Evolutionary conservation across 2,329 filamentous ascomycete species (phyloP), one percentile per base, ranked within the genome.

Genomic region (Aaosphaeria pasadenensis): DNA sequence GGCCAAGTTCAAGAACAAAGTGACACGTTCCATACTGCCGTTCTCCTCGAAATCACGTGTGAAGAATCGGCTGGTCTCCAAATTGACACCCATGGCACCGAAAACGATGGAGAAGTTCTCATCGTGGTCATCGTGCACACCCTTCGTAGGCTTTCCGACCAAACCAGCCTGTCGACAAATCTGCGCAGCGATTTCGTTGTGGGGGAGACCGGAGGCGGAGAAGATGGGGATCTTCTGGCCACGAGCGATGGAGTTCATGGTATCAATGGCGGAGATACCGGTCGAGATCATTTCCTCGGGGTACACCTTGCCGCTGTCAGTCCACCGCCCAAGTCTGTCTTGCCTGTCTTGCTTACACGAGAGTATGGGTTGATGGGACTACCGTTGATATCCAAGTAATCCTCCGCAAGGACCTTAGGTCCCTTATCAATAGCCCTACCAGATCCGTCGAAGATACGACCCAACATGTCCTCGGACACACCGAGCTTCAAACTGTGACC

Each of bases 61-160:
- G 80, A 99, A 99, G 84, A 99, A 99, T 63, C 94, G 88, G 64
- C 88, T 89, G 31, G 94, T 99, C 73, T 99, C 94, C 86, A 99
- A 85, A 79, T 99, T 99, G 63, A 99, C 94, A 91, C 94, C 94
- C 94, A 99, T 99, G 68, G 94, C 94, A 69, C 90, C 95, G 71
- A 99, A 99, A 49, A 99, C 94, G 66, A 99, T 99, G 52, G 91
- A 96, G 82, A 99, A 99, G 80, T 99, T 99, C 69, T 99, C 94
- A 67, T 96, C 91, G 74, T 99, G 94, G 48, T 86, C 91, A 67
- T 99, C 95, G 69, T 99, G 94, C 29, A 94, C 86, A 57, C 88
- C 91, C 83, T 99, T 99, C 71, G 89, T 95, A 33, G 91, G 91
- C 81, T 79, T 90, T 62, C 91, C 85, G 57, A 97, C 95, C 70